phyloP scores from a whole-genome alignment of 306 rosid genomes.

The Malus sylvestris region DNA sequence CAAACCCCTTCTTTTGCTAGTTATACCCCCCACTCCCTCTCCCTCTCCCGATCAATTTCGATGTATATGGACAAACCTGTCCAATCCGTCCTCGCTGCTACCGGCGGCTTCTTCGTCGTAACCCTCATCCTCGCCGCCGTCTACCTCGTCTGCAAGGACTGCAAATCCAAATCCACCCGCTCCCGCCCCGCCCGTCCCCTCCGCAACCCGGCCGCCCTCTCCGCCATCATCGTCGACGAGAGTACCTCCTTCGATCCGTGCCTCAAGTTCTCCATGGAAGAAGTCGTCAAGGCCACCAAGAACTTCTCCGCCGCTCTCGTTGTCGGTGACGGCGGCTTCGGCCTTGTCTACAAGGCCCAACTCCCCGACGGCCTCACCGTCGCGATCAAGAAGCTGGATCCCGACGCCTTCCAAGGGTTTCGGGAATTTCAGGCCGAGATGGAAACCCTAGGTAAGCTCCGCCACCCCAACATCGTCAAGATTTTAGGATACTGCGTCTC shows the following conservation, averaged over 20 bases:
- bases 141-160: constrained; percentile 30
- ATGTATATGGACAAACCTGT: not conserved
- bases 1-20: not conserved
- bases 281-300: constrained; percentile 57
- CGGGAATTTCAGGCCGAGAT: constrained; percentile 92
- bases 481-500: constrained; percentile 73
- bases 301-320: constrained; percentile 58
- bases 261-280: constrained; percentile 58
- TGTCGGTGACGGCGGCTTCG: constrained; percentile 94
- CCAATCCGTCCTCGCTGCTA: constrained; percentile 36
- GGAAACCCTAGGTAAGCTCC: constrained; percentile 73
- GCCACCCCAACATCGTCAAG: constrained; percentile 60
- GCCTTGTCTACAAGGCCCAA: constrained; percentile 74
- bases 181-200: not conserved
- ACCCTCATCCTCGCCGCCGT: constrained; percentile 29
- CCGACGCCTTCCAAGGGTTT: constrained; percentile 86
- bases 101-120: constrained; percentile 44
- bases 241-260: constrained; percentile 61
- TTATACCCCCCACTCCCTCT: not conserved
- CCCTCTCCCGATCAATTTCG: not conserved
- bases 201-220: constrained; percentile 6
- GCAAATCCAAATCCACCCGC: not conserved
- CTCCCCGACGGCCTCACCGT: constrained; percentile 61
- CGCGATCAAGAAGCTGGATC: constrained; percentile 79
- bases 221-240: constrained; percentile 31